Evolutionary conservation across 768 basidiomycete genomes (phyloP).

Genomic region (Cystofilobasidium capitatum): DNA sequence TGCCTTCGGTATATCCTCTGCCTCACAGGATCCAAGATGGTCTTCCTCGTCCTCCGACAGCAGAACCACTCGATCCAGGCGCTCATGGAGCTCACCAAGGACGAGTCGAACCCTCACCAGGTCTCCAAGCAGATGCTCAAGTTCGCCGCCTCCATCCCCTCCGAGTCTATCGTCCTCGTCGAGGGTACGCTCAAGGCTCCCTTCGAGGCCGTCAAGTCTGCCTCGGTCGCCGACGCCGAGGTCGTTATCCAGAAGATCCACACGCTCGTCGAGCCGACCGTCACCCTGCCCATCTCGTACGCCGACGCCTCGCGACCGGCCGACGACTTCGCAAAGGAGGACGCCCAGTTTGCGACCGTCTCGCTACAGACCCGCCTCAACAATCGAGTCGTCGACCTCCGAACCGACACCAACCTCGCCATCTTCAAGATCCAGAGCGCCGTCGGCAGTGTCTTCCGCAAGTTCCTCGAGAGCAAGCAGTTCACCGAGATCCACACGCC

Average conservation of each 20-base stretch:
- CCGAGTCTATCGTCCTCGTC: conserved; percentile 84
- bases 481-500: conserved; percentile 97
- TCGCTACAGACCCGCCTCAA: conserved; percentile 88
- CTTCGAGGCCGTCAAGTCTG: conserved; percentile 80
- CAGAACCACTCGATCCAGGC: conserved; percentile 78
- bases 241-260: conserved; percentile 75
- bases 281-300: conserved; percentile 73
- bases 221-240: conserved; percentile 76
- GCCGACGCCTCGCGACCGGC: conserved; percentile 87
- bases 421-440: conserved; percentile 84
- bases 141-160: conserved; percentile 65
- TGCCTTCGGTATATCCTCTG: neutral
- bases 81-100: conserved; percentile 55
- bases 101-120: conserved; percentile 44
- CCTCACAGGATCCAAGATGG: conserved; percentile 67
- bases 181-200: conserved; percentile 72
- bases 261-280: conserved; percentile 68
- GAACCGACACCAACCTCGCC: conserved; percentile 89
- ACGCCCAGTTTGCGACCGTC: conserved; percentile 52
- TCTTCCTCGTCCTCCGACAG: conserved; percentile 85
- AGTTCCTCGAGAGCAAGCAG: conserved; percentile 59
- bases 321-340: conserved; percentile 45
- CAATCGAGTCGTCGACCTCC: conserved; percentile 84
- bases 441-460: conserved; percentile 80
- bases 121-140: conserved; percentile 97